These are phyloP conservation scores for Cercospora berteroae DNA, from an alignment of 2,329 filamentous ascomycete species.

Conservation along the genomic window DNA sequence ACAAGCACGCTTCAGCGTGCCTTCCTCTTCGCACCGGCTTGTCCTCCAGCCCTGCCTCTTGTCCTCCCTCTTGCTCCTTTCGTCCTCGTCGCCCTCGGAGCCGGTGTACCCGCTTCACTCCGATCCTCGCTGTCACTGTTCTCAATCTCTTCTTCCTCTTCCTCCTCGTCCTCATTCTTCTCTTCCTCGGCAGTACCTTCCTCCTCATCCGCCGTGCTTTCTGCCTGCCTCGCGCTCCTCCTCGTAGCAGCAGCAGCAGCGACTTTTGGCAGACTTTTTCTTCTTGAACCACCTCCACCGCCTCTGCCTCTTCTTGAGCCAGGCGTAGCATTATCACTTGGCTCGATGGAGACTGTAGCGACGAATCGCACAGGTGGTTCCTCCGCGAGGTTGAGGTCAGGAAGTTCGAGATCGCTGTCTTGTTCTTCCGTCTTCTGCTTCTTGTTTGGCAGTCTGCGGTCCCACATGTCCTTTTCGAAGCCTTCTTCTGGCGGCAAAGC, in stretches of 20 bases:
- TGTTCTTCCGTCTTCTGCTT: conserved; percentile 23
- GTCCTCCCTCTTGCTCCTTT: conserved; percentile 11
- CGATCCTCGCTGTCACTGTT: conserved; percentile 27
- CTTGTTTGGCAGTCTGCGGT: conserved; percentile 33
- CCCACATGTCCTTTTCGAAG: conserved; percentile 47
- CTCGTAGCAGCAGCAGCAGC: conserved; percentile 20
- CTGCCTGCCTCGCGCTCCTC: conserved; percentile 31
- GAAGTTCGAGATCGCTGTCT: conserved; percentile 28
- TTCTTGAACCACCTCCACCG: conserved; percentile 15
- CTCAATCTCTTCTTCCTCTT: conserved; percentile 26
- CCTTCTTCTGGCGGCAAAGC: conserved; percentile 41
- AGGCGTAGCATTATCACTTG: conserved; percentile 28
- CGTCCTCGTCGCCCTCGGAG: conserved; percentile 12
- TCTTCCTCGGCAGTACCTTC: conserved; percentile 30
- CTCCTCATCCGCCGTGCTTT: conserved; percentile 29
- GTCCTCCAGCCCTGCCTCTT: not conserved
- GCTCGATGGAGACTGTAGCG: conserved; percentile 35
- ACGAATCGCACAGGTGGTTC: conserved; percentile 37
- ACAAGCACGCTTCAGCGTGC: not conserved
- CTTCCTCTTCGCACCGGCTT: not conserved
- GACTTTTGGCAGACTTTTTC: conserved; percentile 22
- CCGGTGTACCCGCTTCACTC: conserved; percentile 21
- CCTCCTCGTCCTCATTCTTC: conserved; percentile 28
- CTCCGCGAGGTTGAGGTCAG: conserved; percentile 35
- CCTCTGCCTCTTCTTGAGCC: conserved; percentile 20